Evolutionary conservation across 1,139 yeast species (phyloP).

Genomic region (Debaryomycetaceae sp.): DNA sequence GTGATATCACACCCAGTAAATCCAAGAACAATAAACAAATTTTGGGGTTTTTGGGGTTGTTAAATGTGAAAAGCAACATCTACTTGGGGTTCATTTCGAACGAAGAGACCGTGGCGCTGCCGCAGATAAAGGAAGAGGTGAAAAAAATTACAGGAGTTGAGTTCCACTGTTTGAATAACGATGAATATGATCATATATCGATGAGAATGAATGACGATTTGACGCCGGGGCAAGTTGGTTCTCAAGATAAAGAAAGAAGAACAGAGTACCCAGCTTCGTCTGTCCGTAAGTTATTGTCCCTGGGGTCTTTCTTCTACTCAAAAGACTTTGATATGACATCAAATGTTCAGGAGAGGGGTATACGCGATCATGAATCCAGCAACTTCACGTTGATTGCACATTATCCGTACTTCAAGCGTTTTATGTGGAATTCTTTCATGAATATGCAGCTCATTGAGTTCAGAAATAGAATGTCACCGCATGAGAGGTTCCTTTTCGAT

Average conservation of each 20-base stretch:
- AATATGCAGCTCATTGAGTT: constrained; percentile 56
- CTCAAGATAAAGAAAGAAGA: constrained; percentile 22
- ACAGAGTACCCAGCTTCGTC: constrained; percentile 58
- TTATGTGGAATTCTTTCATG: constrained; percentile 66
- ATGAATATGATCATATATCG: constrained; percentile 45
- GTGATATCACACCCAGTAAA: constrained; percentile 36
- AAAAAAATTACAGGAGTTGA: constrained; percentile 54
- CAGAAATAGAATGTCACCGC: constrained; percentile 49
- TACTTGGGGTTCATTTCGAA: constrained; percentile 59
- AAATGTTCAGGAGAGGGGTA: constrained; percentile 54
- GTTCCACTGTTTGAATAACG: constrained; percentile 59
- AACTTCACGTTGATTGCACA: constrained; percentile 35
- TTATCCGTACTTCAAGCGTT: constrained; percentile 49
- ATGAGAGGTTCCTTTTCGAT: constrained; percentile 53
- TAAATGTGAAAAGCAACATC: constrained; percentile 50
- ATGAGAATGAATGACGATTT: constrained; percentile 16
- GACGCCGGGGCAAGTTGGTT: constrained; percentile 14
- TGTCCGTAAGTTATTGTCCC: constrained; percentile 51
- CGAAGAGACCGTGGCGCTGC: constrained; percentile 56
- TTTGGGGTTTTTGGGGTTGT: constrained; percentile 59
- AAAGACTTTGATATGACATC: constrained; percentile 63
- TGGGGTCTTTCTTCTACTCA: constrained; percentile 67
- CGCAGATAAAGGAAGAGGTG: constrained; percentile 52
- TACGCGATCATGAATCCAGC: constrained; percentile 21
- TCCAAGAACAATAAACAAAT: constrained; percentile 27